Conservation (phyloP, 352 stramenopile species). For the Pythium vanterpoolii region DNA sequence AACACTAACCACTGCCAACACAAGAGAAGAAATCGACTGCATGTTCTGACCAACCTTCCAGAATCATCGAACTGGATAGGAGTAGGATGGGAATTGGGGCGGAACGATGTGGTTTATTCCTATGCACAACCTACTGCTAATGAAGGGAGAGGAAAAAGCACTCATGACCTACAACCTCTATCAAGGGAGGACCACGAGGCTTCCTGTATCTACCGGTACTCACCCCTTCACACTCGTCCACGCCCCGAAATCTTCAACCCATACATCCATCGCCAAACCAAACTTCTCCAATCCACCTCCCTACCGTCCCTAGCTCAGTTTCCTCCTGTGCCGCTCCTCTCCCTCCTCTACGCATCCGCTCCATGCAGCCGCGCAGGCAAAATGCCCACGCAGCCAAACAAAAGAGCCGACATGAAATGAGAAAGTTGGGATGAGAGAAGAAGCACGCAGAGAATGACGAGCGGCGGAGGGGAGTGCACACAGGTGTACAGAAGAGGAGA, state of each 20-base stretch:
- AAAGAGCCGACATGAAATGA: not conserved
- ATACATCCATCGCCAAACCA: slow-evolving; percentile 3
- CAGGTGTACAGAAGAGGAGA: not conserved
- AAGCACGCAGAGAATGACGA: not conserved
- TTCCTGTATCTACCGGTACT: not conserved
- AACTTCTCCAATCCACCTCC: not conserved
- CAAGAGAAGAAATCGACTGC: not conserved
- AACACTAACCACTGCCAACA: too few species aligned
- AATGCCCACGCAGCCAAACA: slow-evolving; percentile 6
- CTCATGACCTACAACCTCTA: slow-evolving; percentile 11
- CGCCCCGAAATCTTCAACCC: not conserved
- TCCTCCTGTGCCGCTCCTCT: not conserved
- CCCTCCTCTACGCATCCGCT: too few species aligned
- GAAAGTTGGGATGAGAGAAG: not conserved
- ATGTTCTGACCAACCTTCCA: not conserved
- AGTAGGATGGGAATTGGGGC: not conserved
- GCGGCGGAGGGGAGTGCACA: not conserved
- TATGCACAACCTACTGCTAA: slow-evolving; percentile 14
- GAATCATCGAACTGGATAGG: too few species aligned
- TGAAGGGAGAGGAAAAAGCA: slow-evolving; percentile 3
- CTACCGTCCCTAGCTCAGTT: not conserved
- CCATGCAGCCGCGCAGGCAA: slow-evolving; percentile 1
- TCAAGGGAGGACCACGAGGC: slow-evolving; percentile 8
- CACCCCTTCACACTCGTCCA: slow-evolving; percentile 1
- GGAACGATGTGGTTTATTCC: slow-evolving; percentile 12